Percentiles rank a stretch among this genome's conserved stretches.
Evolutionary conservation across 2,329 filamentous ascomycete genomes (phyloP).

Genomic region (Acarospora socialis): DNA sequence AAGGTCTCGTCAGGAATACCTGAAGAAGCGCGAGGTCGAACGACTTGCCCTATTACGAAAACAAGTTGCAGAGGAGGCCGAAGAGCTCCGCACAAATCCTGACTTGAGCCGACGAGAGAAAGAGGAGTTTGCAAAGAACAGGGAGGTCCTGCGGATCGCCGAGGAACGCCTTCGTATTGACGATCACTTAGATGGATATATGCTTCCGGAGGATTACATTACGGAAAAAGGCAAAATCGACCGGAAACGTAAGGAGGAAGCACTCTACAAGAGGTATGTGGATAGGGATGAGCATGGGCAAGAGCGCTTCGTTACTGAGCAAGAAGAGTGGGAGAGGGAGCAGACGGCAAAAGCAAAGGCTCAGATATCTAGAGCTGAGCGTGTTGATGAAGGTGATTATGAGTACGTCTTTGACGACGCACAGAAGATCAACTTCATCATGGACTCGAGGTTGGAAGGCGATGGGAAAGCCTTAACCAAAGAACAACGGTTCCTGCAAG

Average conservation of each 20-base stretch:
- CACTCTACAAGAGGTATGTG: slow-evolving; percentile 79
- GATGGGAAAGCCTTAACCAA: slow-evolving; percentile 57
- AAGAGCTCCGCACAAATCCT: slow-evolving; percentile 63
- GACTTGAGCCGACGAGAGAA: slow-evolving; percentile 64
- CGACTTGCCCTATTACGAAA: slow-evolving; percentile 72
- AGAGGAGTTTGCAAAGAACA: slow-evolving; percentile 76
- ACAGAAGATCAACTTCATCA: slow-evolving; percentile 72
- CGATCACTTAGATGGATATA: slow-evolving; percentile 82
- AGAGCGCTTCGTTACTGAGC: slow-evolving; percentile 81
- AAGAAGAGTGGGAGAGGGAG: slow-evolving; percentile 91
- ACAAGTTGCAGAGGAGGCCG: slow-evolving; percentile 78
- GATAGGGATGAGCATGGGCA: slow-evolving; percentile 77
- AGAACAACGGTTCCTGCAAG: slow-evolving; percentile 64
- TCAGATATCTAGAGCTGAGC: slow-evolving; percentile 62
- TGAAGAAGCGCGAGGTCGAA: slow-evolving; percentile 83
- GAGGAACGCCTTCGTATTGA: slow-evolving; percentile 80
- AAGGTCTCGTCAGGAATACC: slow-evolving; percentile 77
- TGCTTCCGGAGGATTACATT: slow-evolving; percentile 88
- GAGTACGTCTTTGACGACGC: slow-evolving; percentile 86
- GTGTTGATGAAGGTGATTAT: slow-evolving; percentile 69
- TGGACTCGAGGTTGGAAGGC: slow-evolving; percentile 58
- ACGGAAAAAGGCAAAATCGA: slow-evolving; percentile 87
- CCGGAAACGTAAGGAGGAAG: slow-evolving; percentile 72
- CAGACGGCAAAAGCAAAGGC: slow-evolving; percentile 78
- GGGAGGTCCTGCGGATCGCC: slow-evolving; percentile 65